Conservation (phyloP, 768 basidiomycete species). For the Brasilioporus rufonigricans region DNA sequence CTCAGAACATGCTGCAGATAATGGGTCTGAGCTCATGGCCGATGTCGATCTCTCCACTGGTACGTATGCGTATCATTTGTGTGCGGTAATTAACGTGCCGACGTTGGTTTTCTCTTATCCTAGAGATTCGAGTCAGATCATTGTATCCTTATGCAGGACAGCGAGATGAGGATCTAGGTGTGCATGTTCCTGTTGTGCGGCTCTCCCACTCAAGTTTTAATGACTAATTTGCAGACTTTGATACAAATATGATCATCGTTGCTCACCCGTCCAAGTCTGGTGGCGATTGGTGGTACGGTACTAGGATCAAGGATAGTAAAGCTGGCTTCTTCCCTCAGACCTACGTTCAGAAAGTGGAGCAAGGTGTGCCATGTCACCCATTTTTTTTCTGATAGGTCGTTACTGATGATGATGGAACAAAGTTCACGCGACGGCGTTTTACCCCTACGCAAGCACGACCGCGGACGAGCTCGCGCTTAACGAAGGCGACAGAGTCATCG, state of each 20-base stretch:
- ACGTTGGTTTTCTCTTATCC: background rate
- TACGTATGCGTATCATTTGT: conserved; percentile 31
- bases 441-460: conserved; percentile 66
- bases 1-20: conserved; percentile 42
- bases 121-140: conserved; percentile 75
- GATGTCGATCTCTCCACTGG: conserved; percentile 70
- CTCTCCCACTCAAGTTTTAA: conserved; percentile 2
- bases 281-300: conserved; percentile 95
- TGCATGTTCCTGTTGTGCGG: conserved; percentile 29
- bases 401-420: background rate
- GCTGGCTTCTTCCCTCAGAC: conserved; percentile 89
- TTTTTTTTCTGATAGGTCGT: background rate
- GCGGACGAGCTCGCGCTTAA: conserved; percentile 83
- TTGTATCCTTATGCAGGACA: conserved; percentile 86
- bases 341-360: conserved; percentile 73
- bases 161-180: conserved; percentile 84
- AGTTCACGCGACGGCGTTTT: conserved; percentile 76
- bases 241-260: conserved; percentile 69
- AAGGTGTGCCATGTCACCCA: conserved; percentile 39
- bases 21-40: conserved; percentile 51
- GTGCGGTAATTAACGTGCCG: background rate
- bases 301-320: conserved; percentile 56
- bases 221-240: conserved; percentile 56
- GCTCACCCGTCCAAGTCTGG: conserved; percentile 85
- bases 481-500: conserved; percentile 73